A percentile compares a stretch with the other conserved stretches of the same genome.
phyloP scores from a whole-genome alignment of 805 yeast species.

The Kurtzmaniella cleridarum region DNA sequence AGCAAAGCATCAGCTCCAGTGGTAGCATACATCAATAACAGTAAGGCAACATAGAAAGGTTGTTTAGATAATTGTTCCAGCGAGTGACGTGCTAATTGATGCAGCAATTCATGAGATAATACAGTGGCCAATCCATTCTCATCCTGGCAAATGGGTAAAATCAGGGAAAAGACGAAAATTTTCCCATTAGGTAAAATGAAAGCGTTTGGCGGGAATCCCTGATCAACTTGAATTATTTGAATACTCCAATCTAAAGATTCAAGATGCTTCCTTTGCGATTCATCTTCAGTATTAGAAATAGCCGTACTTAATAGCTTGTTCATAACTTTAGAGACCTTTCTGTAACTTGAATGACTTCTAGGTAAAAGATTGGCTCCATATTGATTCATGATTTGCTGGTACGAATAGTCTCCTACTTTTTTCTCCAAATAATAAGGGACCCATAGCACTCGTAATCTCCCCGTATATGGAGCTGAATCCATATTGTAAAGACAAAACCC shows the following conservation, averaged over 20 bases:
- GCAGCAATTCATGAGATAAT: constrained; percentile 88
- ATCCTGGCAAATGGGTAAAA: constrained; percentile 69
- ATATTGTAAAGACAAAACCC: constrained; percentile 37
- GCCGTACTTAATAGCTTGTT: constrained; percentile 57
- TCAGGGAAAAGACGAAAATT: constrained; percentile 80
- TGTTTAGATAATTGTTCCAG: constrained; percentile 75
- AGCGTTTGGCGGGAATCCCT: constrained; percentile 85
- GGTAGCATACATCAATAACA: constrained; percentile 49
- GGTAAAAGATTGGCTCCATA: constrained; percentile 55
- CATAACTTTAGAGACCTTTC: constrained; percentile 58
- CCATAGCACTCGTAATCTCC: constrained; percentile 67
- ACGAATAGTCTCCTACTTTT: constrained; percentile 58
- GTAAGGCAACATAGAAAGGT: constrained; percentile 60
- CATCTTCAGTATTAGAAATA: constrained; percentile 27
- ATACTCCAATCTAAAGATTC: constrained; percentile 63
- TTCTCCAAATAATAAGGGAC: constrained; percentile 61
- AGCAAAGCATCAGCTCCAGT: constrained; percentile 56
- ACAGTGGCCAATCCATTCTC: constrained; percentile 97
- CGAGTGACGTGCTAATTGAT: constrained; percentile 88
- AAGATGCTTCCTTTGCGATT: constrained; percentile 29
- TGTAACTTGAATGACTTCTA: constrained; percentile 51
- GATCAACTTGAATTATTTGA: constrained; percentile 59
- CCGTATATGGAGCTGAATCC: constrained; percentile 78
- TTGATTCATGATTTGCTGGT: constrained; percentile 53
- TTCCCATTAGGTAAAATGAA: constrained; percentile 95